These are phyloP conservation scores for Circinella minor DNA, from an alignment of 371 early-diverging fungal species.

Conservation along the genomic window DNA sequence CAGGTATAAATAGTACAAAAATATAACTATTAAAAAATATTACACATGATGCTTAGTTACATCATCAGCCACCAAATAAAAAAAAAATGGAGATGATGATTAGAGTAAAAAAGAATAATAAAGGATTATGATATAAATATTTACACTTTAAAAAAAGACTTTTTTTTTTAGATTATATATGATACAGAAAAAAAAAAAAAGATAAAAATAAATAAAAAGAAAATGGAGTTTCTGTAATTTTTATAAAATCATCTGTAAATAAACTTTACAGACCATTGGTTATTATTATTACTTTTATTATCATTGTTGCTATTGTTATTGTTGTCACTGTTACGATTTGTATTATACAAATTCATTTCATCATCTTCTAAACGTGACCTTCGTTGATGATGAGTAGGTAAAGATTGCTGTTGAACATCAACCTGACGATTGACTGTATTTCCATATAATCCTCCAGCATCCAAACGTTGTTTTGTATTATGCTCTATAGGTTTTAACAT, in stretches of 20 bases:
- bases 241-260: slow-evolving; percentile 7
- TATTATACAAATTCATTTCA: not conserved
- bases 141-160: no score
- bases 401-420: not conserved
- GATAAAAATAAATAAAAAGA: no score
- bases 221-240: not conserved
- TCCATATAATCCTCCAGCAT: not conserved
- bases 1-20: no score
- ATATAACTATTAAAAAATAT: no score
- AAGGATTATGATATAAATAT: not conserved
- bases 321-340: not conserved
- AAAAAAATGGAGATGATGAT: no score
- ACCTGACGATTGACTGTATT: not conserved
- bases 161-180: not conserved
- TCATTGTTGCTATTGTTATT: no score
- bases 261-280: slow-evolving; percentile 7
- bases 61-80: no score
- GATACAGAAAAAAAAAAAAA: not conserved
- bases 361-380: slow-evolving; percentile 6
- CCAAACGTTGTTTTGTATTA: not conserved
- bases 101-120: no score
- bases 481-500: not conserved
- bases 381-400: not conserved
- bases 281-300: not conserved
- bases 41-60: no score